Base-by-base conservation (phyloP, 2,329 filamentous ascomycete genomes). In the Botrytis fragariae region DNA sequence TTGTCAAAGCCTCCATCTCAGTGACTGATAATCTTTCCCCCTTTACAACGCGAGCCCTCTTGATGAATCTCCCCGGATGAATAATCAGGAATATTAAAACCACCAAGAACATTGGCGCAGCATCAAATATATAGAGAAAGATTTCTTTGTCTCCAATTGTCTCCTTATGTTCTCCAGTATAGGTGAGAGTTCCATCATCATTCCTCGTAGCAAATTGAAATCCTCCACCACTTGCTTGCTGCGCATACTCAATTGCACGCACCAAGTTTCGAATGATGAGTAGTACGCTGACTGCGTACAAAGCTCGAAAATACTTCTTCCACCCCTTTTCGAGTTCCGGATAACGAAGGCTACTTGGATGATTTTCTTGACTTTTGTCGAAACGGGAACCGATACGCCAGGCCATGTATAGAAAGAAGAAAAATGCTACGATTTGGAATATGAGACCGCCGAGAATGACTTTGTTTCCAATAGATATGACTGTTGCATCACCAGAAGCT, bases 401-500 rank as follows among this genome's bases (percentile, higher is more conserved):
- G 5, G 60, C 60, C 37, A 63, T 63, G 16, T n/a, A 42, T 14
- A 57, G n/a, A 6, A 69, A 54, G 44, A 69, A 69, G 32, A 48
- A 32, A 35, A 35, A 37, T 29, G 45, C 35, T 54, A 69, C 5
- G 5, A 69, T 39, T 8, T 69, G 65, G 3, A 69, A 37, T n/a
- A 69, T 42, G 16, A 69, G 51, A 20, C 65, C 45, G 18, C 32
- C 65, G 20, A 57, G 22, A 29, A 69, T 69, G 8, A 57, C 51
- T 39, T 57, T 57, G 16, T n/a, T 54, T n/a, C 42, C 45, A 6
- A 57, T 32, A 5, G 35, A 14, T 18, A 69, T 54, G 20, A 12
- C n/a, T 48, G 61, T 44, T 18, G 48, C n/a, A 16, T 73, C 42
- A 1, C 57, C 72, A 14, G 51, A 69, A 18, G 74, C 73, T 35